These are phyloP conservation scores for Umbelopsis sp. DNA, from an alignment of 192 early-diverging fungal species.

Conservation along the genomic window DNA sequence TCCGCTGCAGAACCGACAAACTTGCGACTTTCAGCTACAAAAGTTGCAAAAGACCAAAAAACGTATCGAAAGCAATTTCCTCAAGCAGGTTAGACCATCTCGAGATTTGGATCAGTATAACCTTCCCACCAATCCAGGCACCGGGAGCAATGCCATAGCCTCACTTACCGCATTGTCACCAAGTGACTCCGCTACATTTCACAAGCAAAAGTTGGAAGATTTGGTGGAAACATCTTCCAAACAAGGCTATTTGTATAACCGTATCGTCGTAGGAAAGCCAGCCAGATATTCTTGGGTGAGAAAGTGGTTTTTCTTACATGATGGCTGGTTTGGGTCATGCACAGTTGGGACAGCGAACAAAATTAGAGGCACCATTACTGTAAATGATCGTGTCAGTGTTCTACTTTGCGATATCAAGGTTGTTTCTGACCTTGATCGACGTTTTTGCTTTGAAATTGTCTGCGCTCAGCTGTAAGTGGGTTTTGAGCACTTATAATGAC, in stretches of 20 bases:
- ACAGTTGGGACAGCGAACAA: constrained; percentile 46
- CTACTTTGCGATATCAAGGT: constrained; percentile 56
- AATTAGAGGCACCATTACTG: constrained; percentile 24
- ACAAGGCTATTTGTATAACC: constrained; percentile 66
- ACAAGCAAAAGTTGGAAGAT: constrained; percentile 11
- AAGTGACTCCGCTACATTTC: neutral
- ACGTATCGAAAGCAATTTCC: constrained; percentile 30
- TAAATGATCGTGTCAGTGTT: constrained; percentile 56
- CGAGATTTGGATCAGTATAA: constrained; percentile 29
- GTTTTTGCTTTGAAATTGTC: constrained; percentile 73
- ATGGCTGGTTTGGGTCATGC: constrained; percentile 56
- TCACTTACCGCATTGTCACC: neutral
- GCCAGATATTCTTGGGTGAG: constrained; percentile 49
- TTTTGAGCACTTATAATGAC: neutral
- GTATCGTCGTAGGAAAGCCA: constrained; percentile 47
- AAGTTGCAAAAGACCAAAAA: constrained; percentile 26
- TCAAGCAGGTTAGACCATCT: constrained; percentile 21
- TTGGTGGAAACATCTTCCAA: constrained; percentile 46
- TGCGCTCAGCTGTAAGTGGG: constrained; percentile 58
- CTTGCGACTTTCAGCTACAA: constrained; percentile 31
- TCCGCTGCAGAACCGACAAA: constrained; percentile 30
- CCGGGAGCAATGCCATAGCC: constrained; percentile 1
- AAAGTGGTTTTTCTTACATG: constrained; percentile 63
- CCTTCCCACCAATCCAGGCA: neutral
- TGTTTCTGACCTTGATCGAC: constrained; percentile 58